Evolutionary conservation across 2,329 filamentous ascomycete genomes (phyloP).

Genomic region (Ophiostoma tasmaniense): DNA sequence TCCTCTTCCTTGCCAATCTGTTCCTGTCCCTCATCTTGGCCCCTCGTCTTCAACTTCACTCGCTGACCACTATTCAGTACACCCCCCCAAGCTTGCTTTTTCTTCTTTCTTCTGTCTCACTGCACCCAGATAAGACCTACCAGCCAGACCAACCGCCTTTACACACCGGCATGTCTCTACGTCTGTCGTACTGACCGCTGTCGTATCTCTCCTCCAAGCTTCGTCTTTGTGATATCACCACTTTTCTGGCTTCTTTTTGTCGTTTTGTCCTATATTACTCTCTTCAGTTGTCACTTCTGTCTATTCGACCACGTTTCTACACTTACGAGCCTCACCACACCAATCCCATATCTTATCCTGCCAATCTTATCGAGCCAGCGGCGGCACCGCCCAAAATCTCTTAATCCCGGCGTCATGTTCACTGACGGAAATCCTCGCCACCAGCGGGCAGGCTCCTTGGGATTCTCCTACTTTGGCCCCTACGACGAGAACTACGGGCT

Average conservation of each 20-base stretch:
- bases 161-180: neutral
- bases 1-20: neutral
- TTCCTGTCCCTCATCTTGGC: neutral
- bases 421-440: conserved; percentile 13
- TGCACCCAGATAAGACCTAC: neutral
- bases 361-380: neutral
- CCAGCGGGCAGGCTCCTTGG: conserved; percentile 14
- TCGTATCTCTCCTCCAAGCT: neutral
- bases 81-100: neutral
- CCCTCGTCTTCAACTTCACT: neutral
- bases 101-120: neutral
- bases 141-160: neutral
- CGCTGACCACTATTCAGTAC: neutral
- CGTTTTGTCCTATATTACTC: too few relatives aligned
- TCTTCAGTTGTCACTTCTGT: neutral
- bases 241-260: neutral
- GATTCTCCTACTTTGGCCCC: conserved; percentile 13
- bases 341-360: neutral
- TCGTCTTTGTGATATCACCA: neutral
- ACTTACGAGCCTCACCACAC: conserved; percentile 2
- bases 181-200: neutral
- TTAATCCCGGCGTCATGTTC: conserved; percentile 11
- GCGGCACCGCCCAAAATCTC: neutral
- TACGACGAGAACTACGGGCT: conserved; percentile 15
- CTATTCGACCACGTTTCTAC: neutral